Base-by-base conservation (phyloP, 805 yeast species). In the Ogataea zsoltii region DNA sequence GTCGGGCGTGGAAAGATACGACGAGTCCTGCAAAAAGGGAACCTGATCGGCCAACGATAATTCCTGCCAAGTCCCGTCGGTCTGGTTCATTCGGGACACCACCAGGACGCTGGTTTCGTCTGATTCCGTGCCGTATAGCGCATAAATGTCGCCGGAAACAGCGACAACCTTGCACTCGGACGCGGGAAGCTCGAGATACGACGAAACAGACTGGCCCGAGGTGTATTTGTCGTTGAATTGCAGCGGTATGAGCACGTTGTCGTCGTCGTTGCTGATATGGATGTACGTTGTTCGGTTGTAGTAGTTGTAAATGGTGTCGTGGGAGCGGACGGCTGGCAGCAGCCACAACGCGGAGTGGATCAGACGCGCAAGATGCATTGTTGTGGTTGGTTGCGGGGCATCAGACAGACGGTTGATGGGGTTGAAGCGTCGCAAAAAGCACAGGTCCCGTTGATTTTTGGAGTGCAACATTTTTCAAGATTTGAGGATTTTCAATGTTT, bases 1-100 rank as follows among this genome's bases (percentile, higher is more conserved):
- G 14, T 72, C 69, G 15, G 57, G 44, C 0, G 76, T 68, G 3
- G 77, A 63, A 43, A 82, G 57, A 41, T 77, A 67, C 0, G 77
- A 61, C 1, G 82, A 60, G 7, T 60, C 63, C 9, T 57, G 53
- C 38, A 53, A 55, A 45, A 49, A 63, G 5, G 46, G 47, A 3
- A 62, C 33, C 4, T 42, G 28, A 16, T 47, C 42, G 2, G 40
- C 36, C 6, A 63, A n/a, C 3, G 45, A 26, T 2, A 65, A 31
- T 4, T 37, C 34, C 3, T 32, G 14, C 72, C 72, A 68, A 2
- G 15, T 12, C 17, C 49, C 26, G 1, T 46, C 5, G 18, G 54
- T 44, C 26, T 49, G 44, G 38, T 59, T 46, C 41, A 46, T 54
- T 2, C 30, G 21, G 7, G 60, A 41, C 10, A 58, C 35, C 19